Evolutionary conservation across 2,329 filamentous ascomycete genomes (phyloP).

Genomic region (Fusarium pseudocircinatum): DNA sequence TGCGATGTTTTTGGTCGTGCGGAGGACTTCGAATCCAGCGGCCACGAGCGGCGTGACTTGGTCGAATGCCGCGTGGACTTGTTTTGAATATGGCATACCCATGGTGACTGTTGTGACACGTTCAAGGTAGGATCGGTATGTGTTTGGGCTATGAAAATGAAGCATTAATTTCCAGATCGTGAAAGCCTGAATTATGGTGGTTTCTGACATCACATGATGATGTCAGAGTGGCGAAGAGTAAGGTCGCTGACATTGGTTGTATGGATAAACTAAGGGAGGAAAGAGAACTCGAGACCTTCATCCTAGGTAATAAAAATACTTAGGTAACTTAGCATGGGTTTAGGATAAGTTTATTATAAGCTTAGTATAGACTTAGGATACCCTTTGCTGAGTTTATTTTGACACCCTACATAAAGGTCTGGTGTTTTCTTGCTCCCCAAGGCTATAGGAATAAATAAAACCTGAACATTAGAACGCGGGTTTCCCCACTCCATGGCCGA

Average conservation of each 20-base stretch:
- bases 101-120: not conserved
- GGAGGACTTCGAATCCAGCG: slow-evolving; percentile 11
- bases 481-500: not conserved
- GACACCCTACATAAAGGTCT: not conserved
- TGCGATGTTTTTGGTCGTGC: slow-evolving; percentile 16
- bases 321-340: not conserved
- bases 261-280: not conserved
- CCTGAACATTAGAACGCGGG: no score
- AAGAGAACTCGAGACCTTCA: not conserved
- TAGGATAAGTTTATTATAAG: not conserved
- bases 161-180: accelerated
- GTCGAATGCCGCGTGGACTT: slow-evolving; percentile 12
- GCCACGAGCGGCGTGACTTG: slow-evolving; percentile 12
- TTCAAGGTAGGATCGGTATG: accelerated
- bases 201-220: not conserved
- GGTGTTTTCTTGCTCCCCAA: not conserved
- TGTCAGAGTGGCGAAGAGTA: not conserved
- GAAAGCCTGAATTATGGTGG: no score
- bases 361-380: not conserved
- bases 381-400: no score
- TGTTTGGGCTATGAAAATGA: accelerated
- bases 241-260: not conserved
- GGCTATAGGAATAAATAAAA: not conserved
- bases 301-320: not conserved
- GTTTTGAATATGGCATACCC: slow-evolving; percentile 19